Evolutionary conservation across 192 early-diverging fungal genomes (phyloP).

Genomic region (Umbelopsis sp.): DNA sequence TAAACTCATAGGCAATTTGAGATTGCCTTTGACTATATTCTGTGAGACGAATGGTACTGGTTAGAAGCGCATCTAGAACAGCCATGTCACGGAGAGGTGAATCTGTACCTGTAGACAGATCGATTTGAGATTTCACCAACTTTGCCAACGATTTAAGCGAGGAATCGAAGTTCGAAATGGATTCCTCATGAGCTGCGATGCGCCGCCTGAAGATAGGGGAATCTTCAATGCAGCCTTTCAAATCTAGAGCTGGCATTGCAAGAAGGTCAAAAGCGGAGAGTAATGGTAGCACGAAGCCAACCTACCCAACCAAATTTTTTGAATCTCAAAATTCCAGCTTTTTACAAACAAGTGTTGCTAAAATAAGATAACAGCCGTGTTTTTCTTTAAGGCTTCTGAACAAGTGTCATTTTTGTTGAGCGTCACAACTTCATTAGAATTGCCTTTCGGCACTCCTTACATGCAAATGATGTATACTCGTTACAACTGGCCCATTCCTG

Average conservation of each 20-base stretch:
- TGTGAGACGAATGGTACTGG: slow-evolving; percentile 2
- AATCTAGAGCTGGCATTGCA: slow-evolving; percentile 52
- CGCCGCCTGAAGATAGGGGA: slow-evolving; percentile 57
- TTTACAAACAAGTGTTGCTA: no score
- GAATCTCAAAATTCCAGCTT: no score
- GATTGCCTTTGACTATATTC: slow-evolving; percentile 53
- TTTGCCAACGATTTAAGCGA: slow-evolving; percentile 55
- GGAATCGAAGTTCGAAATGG: slow-evolving; percentile 51
- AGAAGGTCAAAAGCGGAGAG: slow-evolving; percentile 1
- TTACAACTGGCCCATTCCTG: no score
- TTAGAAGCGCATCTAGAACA: neutral
- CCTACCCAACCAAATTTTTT: neutral
- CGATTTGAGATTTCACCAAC: slow-evolving; percentile 52
- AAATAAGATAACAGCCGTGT: no score
- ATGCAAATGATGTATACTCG: no score
- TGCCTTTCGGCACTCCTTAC: no score
- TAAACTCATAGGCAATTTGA: slow-evolving; percentile 56
- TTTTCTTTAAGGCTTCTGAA: no score
- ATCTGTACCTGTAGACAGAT: slow-evolving; percentile 51
- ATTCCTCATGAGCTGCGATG: slow-evolving; percentile 51
- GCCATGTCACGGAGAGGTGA: no score
- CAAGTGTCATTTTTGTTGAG: no score
- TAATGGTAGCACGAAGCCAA: neutral
- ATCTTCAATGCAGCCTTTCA: slow-evolving; percentile 59
- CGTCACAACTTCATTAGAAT: no score